These are phyloP conservation scores for Pulveroboletus sp. DNA, from an alignment of 768 basidiomycete genomes.

Conservation along the genomic window DNA sequence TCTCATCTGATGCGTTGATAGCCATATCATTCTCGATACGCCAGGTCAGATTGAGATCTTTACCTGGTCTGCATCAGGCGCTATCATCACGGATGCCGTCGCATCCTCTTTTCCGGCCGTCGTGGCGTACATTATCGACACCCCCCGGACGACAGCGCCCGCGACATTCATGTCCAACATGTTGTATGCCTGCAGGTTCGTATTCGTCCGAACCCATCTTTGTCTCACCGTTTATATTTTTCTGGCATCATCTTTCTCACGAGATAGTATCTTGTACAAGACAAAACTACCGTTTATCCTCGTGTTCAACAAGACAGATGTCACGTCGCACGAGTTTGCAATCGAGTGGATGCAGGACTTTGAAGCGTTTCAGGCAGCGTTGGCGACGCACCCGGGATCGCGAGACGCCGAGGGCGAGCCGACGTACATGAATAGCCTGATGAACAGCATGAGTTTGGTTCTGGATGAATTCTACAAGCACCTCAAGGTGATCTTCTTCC, in stretches of 20 bases:
- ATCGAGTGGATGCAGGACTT: slow-evolving; percentile 99
- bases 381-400: slow-evolving; percentile 66
- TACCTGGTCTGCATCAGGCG: slow-evolving; percentile 98
- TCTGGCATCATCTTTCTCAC: background rate
- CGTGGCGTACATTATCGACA: slow-evolving; percentile 96
- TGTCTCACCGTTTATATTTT: no score
- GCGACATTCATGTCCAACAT: slow-evolving; percentile 99
- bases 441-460: slow-evolving; percentile 99
- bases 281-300: slow-evolving; percentile 96
- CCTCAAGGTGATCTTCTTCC: no score
- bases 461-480: slow-evolving; percentile 98
- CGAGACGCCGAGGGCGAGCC: slow-evolving; percentile 85
- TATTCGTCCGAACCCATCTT: background rate
- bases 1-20: slow-evolving; percentile 29
- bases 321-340: slow-evolving; percentile 85
- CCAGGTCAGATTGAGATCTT: slow-evolving; percentile 99
- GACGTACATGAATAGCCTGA: slow-evolving; percentile 97
- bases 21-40: slow-evolving; percentile 93
- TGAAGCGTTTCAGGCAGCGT: slow-evolving; percentile 88
- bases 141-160: slow-evolving; percentile 88
- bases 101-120: slow-evolving; percentile 92
- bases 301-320: slow-evolving; percentile 99
- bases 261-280: slow-evolving; percentile 88
- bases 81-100: slow-evolving; percentile 97
- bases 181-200: slow-evolving; percentile 95